phyloP scores from a whole-genome alignment of 192 early-diverging fungal genomes.

The Paraglomus brasilianum region DNA sequence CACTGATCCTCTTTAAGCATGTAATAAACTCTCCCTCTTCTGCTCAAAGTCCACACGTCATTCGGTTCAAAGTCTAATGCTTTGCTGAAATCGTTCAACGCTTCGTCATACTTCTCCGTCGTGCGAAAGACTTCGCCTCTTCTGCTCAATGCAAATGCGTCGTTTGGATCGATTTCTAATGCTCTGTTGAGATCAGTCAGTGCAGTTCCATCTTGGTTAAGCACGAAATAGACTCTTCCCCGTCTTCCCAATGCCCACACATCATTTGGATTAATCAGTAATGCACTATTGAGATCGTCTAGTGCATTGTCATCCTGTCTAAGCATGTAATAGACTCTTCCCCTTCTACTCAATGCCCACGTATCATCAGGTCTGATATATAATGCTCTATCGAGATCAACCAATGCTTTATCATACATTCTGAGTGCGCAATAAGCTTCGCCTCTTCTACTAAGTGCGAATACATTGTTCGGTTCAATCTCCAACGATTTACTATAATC shows the following conservation, averaged over 20 bases:
- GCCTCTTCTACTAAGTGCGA: background rate
- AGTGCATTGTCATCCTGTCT: background rate
- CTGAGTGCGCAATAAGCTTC: background rate
- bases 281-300: background rate
- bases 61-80: slow-evolving; percentile 15
- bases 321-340: background rate
- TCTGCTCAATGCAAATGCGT: slow-evolving; percentile 3
- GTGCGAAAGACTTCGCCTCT: slow-evolving; percentile 18
- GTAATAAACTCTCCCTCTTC: slow-evolving; percentile 1
- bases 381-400: background rate
- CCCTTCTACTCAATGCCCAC: background rate
- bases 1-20: background rate
- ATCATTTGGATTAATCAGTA: background rate
- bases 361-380: background rate
- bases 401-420: background rate
- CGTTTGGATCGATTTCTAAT: slow-evolving; percentile 12
- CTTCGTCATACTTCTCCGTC: background rate
- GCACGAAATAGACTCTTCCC: background rate
- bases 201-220: background rate
- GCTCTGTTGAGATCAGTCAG: background rate
- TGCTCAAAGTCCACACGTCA: background rate
- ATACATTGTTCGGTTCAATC: background rate
- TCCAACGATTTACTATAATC: background rate
- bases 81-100: slow-evolving; percentile 5
- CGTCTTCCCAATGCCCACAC: background rate